Conservation (phyloP, 768 basidiomycete species). For the Boletus tylopilopsis region DNA sequence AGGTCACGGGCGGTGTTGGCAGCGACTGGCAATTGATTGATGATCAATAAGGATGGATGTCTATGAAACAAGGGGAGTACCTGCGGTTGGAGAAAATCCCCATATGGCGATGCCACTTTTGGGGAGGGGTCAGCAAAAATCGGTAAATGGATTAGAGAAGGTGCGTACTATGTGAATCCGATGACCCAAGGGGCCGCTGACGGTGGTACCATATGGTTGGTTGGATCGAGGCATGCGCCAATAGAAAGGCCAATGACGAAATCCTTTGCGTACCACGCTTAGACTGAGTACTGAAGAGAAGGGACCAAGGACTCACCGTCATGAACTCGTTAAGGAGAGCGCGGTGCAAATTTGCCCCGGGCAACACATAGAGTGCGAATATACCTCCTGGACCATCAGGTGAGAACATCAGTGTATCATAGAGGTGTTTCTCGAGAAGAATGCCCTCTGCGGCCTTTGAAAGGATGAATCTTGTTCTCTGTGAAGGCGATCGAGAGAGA, state of each 20-base stretch:
- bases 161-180: conserved; percentile 54
- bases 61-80: conserved; percentile 27
- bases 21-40: conserved; percentile 37
- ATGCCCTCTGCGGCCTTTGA: conserved; percentile 27
- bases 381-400: conserved; percentile 34
- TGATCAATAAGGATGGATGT: not conserved
- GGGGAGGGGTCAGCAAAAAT: not conserved
- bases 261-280: conserved; percentile 8
- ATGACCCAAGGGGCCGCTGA: conserved; percentile 48
- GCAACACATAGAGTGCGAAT: conserved; percentile 36
- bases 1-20: conserved; percentile 69
- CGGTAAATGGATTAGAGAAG: not conserved
- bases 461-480: not conserved
- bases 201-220: conserved; percentile 56
- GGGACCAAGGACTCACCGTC: conserved; percentile 21
- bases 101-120: conserved; percentile 55
- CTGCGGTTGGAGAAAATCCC: conserved; percentile 51
- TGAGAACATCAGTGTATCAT: conserved; percentile 33
- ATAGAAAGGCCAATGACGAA: conserved; percentile 21
- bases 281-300: not conserved
- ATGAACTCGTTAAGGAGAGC: conserved; percentile 40
- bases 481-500: conserved; percentile 42
- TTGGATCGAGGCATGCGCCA: conserved; percentile 39
- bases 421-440: conserved; percentile 26
- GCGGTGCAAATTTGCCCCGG: conserved; percentile 29